These are phyloP conservation scores for Debaryomycetaceae sp. DNA, from an alignment of 1,139 yeast species.

Conservation along the genomic window DNA sequence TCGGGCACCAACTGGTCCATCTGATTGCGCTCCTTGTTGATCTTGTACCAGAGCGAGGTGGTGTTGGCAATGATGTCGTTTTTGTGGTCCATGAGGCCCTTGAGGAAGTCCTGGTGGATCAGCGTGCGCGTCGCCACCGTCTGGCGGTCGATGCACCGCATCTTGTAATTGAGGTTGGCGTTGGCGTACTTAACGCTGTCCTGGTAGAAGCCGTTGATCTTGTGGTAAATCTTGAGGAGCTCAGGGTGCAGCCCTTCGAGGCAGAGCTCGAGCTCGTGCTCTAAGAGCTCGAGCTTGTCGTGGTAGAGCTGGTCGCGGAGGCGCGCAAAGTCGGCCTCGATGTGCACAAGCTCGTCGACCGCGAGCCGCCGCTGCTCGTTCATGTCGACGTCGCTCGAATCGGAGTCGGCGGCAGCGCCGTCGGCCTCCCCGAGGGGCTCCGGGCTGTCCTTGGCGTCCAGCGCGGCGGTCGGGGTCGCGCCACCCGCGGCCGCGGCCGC, in stretches of 20 bases:
- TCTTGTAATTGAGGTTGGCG: constrained; percentile 64
- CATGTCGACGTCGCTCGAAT: constrained; percentile 33
- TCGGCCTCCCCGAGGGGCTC: constrained; percentile 13
- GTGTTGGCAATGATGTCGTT: constrained; percentile 64
- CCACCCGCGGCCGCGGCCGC: constrained; percentile 3
- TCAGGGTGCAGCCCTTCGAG: constrained; percentile 91
- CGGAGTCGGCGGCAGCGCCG: constrained; percentile 15
- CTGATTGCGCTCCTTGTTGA: constrained; percentile 82
- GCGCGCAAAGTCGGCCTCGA: constrained; percentile 82
- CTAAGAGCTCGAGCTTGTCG: constrained; percentile 68
- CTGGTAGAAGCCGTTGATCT: constrained; percentile 67
- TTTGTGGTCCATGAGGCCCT: constrained; percentile 65
- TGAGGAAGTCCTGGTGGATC: constrained; percentile 80
- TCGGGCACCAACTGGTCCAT: constrained; percentile 68
- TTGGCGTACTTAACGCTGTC: constrained; percentile 66
- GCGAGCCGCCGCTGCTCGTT: constrained; percentile 60
- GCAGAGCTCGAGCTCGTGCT: constrained; percentile 83
- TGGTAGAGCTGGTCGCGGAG: constrained; percentile 74
- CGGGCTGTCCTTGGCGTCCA: constrained; percentile 1
- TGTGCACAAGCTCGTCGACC: constrained; percentile 61
- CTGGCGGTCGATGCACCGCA: constrained; percentile 73
- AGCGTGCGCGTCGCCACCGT: constrained; percentile 76
- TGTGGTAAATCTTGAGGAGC: constrained; percentile 56
- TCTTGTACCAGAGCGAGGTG: constrained; percentile 87
- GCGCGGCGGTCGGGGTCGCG: not conserved